Conservation (phyloP, 1,284 basidiomycete species). For the Rhodotorula sp. region DNA sequence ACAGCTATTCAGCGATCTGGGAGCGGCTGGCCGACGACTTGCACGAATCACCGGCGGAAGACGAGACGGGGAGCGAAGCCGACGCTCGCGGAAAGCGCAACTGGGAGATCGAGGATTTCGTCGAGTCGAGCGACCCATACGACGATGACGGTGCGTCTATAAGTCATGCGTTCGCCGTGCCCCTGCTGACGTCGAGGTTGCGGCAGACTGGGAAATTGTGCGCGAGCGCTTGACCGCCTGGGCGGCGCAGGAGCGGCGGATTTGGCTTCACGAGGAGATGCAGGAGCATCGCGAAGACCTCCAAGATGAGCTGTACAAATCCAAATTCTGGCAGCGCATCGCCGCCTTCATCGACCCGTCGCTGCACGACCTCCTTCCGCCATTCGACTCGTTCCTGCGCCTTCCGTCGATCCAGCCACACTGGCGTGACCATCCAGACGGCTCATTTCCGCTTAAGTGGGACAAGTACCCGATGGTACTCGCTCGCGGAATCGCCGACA, state of each 20-base stretch:
- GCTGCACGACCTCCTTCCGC: neutral
- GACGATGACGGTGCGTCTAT: no score
- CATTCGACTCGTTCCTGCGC: neutral
- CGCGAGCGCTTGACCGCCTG: neutral
- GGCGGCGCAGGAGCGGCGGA: neutral
- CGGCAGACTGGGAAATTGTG: neutral
- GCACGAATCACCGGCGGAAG: no score
- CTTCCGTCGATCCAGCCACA: neutral
- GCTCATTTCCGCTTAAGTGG: neutral
- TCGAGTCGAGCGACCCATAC: no score
- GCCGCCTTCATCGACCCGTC: neutral
- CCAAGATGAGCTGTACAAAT: no score
- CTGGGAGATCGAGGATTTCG: no score
- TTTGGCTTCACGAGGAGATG: no score
- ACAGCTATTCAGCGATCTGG: no score
- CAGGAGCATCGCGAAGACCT: no score
- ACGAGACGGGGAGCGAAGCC: no score
- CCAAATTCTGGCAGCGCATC: neutral
- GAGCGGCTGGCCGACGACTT: no score
- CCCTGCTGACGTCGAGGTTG: no score
- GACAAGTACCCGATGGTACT: neutral
- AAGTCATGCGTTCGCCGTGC: neutral
- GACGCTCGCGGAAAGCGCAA: no score
- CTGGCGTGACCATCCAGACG: neutral
- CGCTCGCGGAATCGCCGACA: neutral